A percentile compares a stretch with the other conserved stretches of the same genome.
These are phyloP conservation scores for Trypethelium eluteriae DNA, from an alignment of 495 filamentous ascomycete genomes.

Conservation along the genomic window DNA sequence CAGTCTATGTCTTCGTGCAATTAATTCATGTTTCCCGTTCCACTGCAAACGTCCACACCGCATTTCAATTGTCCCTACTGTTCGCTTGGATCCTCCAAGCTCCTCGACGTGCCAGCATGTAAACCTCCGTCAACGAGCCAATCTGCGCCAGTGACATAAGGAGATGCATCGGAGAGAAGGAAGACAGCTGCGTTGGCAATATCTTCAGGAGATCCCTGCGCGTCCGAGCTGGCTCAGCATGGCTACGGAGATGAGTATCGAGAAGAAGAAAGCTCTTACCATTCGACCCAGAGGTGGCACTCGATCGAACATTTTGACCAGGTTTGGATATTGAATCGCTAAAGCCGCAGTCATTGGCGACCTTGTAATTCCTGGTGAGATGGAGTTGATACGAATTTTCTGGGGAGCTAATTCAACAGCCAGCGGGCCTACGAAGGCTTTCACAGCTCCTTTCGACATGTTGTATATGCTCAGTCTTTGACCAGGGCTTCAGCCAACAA, in stretches of 20 bases:
- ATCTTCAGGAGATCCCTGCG: slow-evolving; percentile 3
- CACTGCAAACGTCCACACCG: background rate
- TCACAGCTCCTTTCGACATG: slow-evolving; percentile 24
- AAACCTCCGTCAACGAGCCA: slow-evolving; percentile 11
- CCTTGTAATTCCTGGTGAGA: slow-evolving; percentile 17
- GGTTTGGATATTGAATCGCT: slow-evolving; percentile 9
- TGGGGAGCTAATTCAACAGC: slow-evolving; percentile 19
- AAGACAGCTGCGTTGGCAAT: slow-evolving; percentile 10
- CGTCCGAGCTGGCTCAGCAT: background rate
- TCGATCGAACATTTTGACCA: slow-evolving; percentile 15
- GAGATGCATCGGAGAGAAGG: background rate
- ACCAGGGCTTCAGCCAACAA: slow-evolving; percentile 6
- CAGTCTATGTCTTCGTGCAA: background rate
- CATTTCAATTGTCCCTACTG: background rate
- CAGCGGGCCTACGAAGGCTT: slow-evolving; percentile 20
- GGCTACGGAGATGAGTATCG: background rate
- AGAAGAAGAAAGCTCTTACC: background rate
- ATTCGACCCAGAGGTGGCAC: slow-evolving; percentile 13
- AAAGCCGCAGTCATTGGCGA: slow-evolving; percentile 15
- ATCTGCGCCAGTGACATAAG: slow-evolving; percentile 8
- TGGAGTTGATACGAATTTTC: slow-evolving; percentile 20
- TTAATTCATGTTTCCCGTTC: background rate
- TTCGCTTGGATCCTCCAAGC: background rate
- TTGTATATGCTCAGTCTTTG: slow-evolving; percentile 21
- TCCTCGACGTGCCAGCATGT: background rate